These are phyloP conservation scores for Trypanosoma boissoni DNA, from an alignment of 208 protist species.

Conservation along the genomic window DNA sequence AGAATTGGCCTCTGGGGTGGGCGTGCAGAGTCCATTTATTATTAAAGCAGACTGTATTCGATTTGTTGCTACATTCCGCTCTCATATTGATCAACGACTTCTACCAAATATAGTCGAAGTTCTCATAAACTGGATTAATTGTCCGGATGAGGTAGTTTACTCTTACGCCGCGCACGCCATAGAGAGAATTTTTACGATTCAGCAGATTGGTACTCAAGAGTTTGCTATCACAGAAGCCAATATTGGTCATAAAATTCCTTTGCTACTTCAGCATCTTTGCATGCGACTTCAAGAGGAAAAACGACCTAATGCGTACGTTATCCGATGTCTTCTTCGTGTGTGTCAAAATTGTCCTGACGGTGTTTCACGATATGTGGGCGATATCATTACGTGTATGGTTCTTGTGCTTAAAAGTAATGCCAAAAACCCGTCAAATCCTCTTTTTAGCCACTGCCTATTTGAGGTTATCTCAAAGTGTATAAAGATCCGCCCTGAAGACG, in stretches of 20 bases:
- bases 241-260: conserved; percentile 43
- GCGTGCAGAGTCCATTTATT: conserved; percentile 60
- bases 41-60: conserved; percentile 96
- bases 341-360: conserved; percentile 41
- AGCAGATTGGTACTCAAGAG: conserved; percentile 28
- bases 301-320: conserved; percentile 87
- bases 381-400: conserved; percentile 54
- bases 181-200: conserved; percentile 86
- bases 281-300: conserved; percentile 37
- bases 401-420: conserved; percentile 49
- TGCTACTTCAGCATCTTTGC: conserved; percentile 89
- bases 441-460: conserved; percentile 97
- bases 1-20: conserved; percentile 66
- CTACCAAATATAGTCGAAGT: conserved; percentile 59
- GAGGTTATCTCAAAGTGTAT: conserved; percentile 93
- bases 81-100: conserved; percentile 54
- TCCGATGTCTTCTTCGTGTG: conserved; percentile 91
- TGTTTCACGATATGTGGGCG: conserved; percentile 51
- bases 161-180: conserved; percentile 94
- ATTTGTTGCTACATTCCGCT: conserved; percentile 94
- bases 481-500: conserved; percentile 42
- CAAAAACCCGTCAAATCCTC: conserved; percentile 92
- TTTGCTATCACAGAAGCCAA: conserved; percentile 39
- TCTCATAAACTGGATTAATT: conserved; percentile 65
- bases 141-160: conserved; percentile 78